A percentile compares a stretch with the other conserved stretches of the same genome.
These are phyloP conservation scores for Jacaranda copaia DNA, from an alignment of 257 asterid genomes.

Conservation along the genomic window DNA sequence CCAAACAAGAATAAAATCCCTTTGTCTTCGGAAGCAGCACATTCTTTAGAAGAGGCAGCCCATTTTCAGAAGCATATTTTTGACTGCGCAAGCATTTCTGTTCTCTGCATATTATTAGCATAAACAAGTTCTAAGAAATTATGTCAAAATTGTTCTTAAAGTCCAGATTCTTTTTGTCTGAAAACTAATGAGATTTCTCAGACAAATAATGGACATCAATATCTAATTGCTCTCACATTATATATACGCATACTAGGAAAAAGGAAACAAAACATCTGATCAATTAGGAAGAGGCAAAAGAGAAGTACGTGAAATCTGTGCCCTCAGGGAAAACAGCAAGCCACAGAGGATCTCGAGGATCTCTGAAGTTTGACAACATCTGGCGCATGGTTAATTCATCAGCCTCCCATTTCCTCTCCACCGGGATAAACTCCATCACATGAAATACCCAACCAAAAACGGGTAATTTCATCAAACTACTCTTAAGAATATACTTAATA, in stretches of 20 bases:
- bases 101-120: slow-evolving; percentile 63
- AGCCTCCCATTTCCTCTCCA: slow-evolving; percentile 88
- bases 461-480: slow-evolving; percentile 88
- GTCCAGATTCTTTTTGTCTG: not conserved
- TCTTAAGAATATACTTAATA: slow-evolving; percentile 79
- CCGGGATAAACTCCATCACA: slow-evolving; percentile 85
- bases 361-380: slow-evolving; percentile 63
- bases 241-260: not conserved
- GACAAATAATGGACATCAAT: not conserved
- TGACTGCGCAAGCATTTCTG: slow-evolving; percentile 80
- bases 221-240: not conserved
- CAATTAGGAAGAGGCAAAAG: not conserved
- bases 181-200: not conserved
- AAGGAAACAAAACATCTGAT: not conserved
- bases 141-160: not conserved
- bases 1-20: slow-evolving; percentile 80
- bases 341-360: slow-evolving; percentile 80
- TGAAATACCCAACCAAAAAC: slow-evolving; percentile 93
- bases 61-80: slow-evolving; percentile 80
- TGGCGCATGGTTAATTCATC: slow-evolving; percentile 62
- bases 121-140: slow-evolving; percentile 1
- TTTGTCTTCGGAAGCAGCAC: slow-evolving; percentile 89
- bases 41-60: slow-evolving; percentile 76
- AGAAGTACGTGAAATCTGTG: slow-evolving; percentile 87
- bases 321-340: slow-evolving; percentile 96